phyloP scores from a whole-genome alignment of 2,329 filamentous ascomycete genomes.

The Aureobasidium subglaciale region DNA sequence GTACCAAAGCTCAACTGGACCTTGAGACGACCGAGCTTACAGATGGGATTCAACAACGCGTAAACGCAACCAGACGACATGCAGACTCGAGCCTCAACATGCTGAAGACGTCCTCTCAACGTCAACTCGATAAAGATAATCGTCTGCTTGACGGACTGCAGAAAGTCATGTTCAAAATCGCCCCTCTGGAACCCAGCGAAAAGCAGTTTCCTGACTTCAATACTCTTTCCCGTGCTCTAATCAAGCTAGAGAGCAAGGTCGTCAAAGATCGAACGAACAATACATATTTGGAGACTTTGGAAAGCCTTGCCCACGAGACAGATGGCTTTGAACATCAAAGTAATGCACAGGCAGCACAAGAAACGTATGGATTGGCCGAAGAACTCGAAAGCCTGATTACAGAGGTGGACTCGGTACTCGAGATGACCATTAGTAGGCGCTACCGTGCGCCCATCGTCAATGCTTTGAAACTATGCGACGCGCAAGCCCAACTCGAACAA shows the following conservation, averaged over 20 bases:
- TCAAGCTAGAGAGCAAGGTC: conserved; percentile 33
- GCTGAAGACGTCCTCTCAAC: conserved; percentile 20
- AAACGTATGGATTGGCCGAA: neutral
- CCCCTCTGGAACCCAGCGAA: neutral
- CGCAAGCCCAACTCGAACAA: conserved; percentile 29
- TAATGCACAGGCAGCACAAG: neutral
- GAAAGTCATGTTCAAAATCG: conserved; percentile 57
- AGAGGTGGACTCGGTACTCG: conserved; percentile 61
- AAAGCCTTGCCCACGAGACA: conserved; percentile 19
- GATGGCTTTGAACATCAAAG: conserved; percentile 43
- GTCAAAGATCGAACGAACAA: conserved; percentile 42
- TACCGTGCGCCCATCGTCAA: conserved; percentile 54
- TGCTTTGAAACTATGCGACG: conserved; percentile 30
- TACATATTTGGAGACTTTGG: conserved; percentile 35
- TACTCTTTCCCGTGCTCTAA: conserved; percentile 45
- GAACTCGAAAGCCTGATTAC: conserved; percentile 55
- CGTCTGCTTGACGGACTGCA: conserved; percentile 58
- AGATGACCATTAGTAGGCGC: conserved; percentile 65
- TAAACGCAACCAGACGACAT: conserved; percentile 18
- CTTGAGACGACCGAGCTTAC: conserved; percentile 29
- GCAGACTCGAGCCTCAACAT: neutral
- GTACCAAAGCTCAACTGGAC: conserved; percentile 38
- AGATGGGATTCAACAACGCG: conserved; percentile 25
- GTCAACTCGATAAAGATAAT: conserved; percentile 48
- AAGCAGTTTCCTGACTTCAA: conserved; percentile 41